Conservation (phyloP, 192 early-diverging fungal genomes). For the Coemansia sp. region DNA sequence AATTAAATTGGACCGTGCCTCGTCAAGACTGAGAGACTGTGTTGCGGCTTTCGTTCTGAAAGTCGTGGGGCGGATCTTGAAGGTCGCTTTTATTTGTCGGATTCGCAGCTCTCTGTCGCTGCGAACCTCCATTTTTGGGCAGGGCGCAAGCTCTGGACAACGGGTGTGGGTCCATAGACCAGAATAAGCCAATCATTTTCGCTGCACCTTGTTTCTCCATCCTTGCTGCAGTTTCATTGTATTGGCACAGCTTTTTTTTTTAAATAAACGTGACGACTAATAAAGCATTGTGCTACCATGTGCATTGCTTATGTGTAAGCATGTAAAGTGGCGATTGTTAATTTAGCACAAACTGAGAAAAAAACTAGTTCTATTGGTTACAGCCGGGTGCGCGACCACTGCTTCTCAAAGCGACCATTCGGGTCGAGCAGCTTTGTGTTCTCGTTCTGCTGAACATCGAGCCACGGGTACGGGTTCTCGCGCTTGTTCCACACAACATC, state of each 20-base stretch:
- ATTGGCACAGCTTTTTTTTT: constrained; percentile 29
- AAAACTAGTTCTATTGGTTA: constrained; percentile 10
- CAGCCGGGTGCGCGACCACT: constrained; percentile 51
- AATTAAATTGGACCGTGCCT: neutral
- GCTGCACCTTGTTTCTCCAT: constrained; percentile 18
- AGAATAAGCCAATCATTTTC: constrained; percentile 13
- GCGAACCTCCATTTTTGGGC: too few relatives aligned
- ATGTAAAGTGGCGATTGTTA: neutral
- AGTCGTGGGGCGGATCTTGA: neutral
- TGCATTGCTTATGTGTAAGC: neutral
- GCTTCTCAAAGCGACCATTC: constrained; percentile 45
- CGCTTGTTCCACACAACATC: constrained; percentile 55
- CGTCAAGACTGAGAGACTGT: neutral
- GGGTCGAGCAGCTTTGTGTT: constrained; percentile 54
- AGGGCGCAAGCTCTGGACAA: too few relatives aligned
- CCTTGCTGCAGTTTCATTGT: constrained; percentile 40
- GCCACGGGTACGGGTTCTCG: constrained; percentile 54
- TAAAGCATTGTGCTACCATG: too few relatives aligned
- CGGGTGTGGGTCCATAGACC: constrained; percentile 21
- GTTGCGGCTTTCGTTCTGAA: neutral
- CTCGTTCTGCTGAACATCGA: constrained; percentile 54
- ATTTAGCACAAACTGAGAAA: neutral
- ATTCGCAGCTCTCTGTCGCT: neutral
- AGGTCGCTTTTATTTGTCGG: neutral
- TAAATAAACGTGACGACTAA: neutral